Evolutionary conservation across 2,329 filamentous ascomycete genomes (phyloP), one percentile per base, ranked within the genome.

Genomic region (Dothistroma pini): DNA sequence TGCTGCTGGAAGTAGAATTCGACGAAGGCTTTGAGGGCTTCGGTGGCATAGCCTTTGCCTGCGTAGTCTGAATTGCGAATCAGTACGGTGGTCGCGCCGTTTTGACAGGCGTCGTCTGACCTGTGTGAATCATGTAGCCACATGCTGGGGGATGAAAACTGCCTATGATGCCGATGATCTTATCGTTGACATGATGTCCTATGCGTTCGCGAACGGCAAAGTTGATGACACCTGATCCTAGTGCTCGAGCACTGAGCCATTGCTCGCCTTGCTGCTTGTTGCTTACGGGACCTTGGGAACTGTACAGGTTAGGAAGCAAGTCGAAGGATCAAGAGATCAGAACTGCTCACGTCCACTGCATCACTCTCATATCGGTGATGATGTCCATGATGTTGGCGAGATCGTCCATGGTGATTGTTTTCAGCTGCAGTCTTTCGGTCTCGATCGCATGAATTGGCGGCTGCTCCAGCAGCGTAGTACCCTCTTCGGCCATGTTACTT

Each of bases 351-450:
- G 86, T 86, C 78, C 81, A 86, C 58, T 73, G 72, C 87, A 90
- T 89, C 52, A 87, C 83, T 65, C 86, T 84, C 4, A 80, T 79
- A 69, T 86, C 78, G 14, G 76, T 77, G 25, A 86, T 83, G 57
- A 90, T 75, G 22, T 74, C 73, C 63, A 84, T 65, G 12, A 68
- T 55, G 4, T 56, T 61, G 25, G 63, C 58, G n/a, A 68, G 52
- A 47, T 66, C 66, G 32, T 35, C 51, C 66, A 68, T 68, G 10
- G 55, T 52, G 12, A 65, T 32, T 6, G 66, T 68, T 16, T 61
- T 63, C 48, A 68, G 58, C 11, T 65, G 59, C 1, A 68, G 58
- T 22, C 66, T 61, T n/a, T 56, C 53, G 16, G 62, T 66, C 25
- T 63, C 59, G 48, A 68, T 61, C 12, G 41, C 63, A 6, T 58